phyloP scores from a whole-genome alignment of 2,329 filamentous ascomycete genomes.

The Botrytis paeoniae region DNA sequence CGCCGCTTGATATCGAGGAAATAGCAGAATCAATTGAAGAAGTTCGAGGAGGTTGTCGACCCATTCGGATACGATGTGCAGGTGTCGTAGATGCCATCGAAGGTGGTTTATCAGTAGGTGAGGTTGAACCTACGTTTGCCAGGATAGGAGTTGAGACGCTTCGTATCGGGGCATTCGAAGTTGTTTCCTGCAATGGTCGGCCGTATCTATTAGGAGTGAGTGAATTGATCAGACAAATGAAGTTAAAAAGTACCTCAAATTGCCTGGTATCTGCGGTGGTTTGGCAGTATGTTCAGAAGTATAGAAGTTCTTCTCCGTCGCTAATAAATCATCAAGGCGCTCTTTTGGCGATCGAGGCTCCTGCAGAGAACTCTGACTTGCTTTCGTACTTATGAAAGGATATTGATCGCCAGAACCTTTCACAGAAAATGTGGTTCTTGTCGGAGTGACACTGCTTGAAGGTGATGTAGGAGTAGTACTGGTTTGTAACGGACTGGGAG shows the following conservation, averaged over 20 bases:
- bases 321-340: constrained; percentile 38
- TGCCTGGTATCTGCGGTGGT: constrained; percentile 22
- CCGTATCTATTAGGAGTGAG: constrained; percentile 25
- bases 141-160: constrained; percentile 38
- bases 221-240: neutral
- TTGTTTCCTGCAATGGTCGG: constrained; percentile 31
- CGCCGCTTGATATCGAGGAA: constrained; percentile 66
- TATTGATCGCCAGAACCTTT: constrained; percentile 27
- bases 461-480: constrained; percentile 35
- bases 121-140: constrained; percentile 30
- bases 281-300: constrained; percentile 24
- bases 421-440: constrained; percentile 33
- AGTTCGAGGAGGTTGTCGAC: constrained; percentile 57
- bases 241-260: constrained; percentile 27
- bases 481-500: constrained; percentile 38
- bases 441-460: constrained; percentile 35
- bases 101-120: constrained; percentile 26
- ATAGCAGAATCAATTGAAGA: constrained; percentile 93
- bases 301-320: constrained; percentile 38
- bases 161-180: constrained; percentile 33
- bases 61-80: constrained; percentile 35
- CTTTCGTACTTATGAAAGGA: constrained; percentile 25
- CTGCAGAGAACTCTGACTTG: constrained; percentile 25
- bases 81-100: constrained; percentile 34
- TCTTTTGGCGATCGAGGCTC: constrained; percentile 38